phyloP scores from a whole-genome alignment of 2,329 filamentous ascomycete species.

The Pseudovirgaria hyperparasitica region DNA sequence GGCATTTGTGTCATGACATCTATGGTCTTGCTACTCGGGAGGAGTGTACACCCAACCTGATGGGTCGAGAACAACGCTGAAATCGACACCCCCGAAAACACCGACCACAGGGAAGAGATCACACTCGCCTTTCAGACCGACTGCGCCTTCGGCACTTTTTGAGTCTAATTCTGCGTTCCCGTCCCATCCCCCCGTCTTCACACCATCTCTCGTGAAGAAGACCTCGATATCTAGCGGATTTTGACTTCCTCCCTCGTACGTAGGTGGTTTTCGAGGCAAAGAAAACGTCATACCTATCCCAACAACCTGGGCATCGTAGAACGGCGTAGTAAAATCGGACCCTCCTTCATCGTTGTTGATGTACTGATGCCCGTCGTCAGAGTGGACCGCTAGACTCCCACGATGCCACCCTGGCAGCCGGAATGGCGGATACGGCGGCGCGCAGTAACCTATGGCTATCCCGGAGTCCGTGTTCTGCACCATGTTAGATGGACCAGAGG shows the following conservation, averaged over 20 bases:
- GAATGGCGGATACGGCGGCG: conserved; percentile 65
- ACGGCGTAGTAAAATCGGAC: conserved; percentile 51
- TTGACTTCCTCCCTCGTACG: conserved; percentile 15
- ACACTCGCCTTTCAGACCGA: conserved; percentile 56
- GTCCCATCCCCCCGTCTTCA: conserved; percentile 50
- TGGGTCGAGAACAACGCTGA: conserved; percentile 53
- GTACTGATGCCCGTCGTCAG: conserved; percentile 66
- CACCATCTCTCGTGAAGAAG: conserved; percentile 60
- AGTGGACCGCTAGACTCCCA: conserved; percentile 61
- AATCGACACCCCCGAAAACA: conserved; percentile 53
- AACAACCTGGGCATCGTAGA: conserved; percentile 51
- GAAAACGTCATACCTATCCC: conserved; percentile 59
- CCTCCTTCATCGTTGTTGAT: conserved; percentile 66
- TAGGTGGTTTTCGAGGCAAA: conserved; percentile 23
- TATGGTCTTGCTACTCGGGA: conserved; percentile 9
- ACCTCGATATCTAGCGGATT: conserved; percentile 39
- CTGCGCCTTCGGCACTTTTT: conserved; percentile 46
- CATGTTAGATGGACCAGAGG: no score
- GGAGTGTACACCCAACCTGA: conserved; percentile 42
- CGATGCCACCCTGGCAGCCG: conserved; percentile 73
- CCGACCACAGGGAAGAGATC: conserved; percentile 62
- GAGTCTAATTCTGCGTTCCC: conserved; percentile 63
- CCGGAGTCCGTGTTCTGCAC: conserved; percentile 38
- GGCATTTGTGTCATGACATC: no score
- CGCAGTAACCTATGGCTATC: conserved; percentile 57